These are phyloP conservation scores for Pyrenula massariospora DNA, from an alignment of 495 filamentous ascomycete species.

Conservation along the genomic window DNA sequence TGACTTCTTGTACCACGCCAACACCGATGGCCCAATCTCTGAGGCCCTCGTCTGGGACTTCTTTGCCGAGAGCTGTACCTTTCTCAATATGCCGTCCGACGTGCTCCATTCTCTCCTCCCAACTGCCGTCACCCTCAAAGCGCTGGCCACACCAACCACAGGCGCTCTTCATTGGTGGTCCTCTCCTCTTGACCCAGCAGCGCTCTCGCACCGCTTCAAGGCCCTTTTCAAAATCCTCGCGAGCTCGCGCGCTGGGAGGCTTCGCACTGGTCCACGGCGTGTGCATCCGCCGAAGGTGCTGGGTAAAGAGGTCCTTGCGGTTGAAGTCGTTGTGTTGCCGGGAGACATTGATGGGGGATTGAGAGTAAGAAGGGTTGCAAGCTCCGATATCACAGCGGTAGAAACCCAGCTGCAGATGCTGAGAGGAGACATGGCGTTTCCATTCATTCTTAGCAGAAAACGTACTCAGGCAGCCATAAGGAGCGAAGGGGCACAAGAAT, in stretches of 20 bases:
- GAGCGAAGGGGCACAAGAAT: constrained; percentile 71
- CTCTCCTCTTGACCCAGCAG: constrained; percentile 48
- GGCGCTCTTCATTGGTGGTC: constrained; percentile 44
- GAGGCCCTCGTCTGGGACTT: constrained; percentile 30
- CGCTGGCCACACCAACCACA: constrained; percentile 55
- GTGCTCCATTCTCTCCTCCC: constrained; percentile 87
- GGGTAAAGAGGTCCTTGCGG: constrained; percentile 86
- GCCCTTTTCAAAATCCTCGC: constrained; percentile 24
- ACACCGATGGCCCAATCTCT: constrained; percentile 39
- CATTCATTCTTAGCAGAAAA: constrained; percentile 95
- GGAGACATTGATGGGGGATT: constrained; percentile 6
- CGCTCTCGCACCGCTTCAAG: constrained; percentile 37
- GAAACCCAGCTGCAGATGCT: constrained; percentile 69
- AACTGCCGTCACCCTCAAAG: constrained; percentile 54
- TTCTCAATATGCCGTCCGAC: constrained; percentile 72
- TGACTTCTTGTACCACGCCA: constrained; percentile 21
- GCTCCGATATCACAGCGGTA: constrained; percentile 66
- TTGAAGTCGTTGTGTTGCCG: constrained; percentile 60
- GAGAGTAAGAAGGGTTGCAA: constrained; percentile 34
- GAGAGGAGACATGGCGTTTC: constrained; percentile 78
- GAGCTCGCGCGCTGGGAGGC: constrained; percentile 25
- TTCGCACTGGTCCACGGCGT: constrained; percentile 31
- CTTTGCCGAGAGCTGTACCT: constrained; percentile 9
- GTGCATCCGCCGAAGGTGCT: constrained; percentile 90
- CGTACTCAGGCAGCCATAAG: constrained; percentile 72